phyloP scores from a whole-genome alignment of 2,329 filamentous ascomycete species.

The Diplodia scrobiculata region DNA sequence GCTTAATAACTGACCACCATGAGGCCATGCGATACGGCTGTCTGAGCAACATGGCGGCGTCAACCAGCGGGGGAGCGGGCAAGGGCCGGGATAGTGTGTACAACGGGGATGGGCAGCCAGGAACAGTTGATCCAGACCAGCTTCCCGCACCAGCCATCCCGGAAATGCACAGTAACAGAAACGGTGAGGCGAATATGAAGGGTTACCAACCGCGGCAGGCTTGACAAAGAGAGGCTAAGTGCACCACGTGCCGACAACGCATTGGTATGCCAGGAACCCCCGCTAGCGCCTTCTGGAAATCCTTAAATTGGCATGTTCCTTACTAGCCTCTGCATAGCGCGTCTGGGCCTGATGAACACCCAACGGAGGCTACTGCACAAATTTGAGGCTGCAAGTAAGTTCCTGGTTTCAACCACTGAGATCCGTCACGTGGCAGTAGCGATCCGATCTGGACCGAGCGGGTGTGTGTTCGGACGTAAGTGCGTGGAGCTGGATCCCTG shows the following conservation, averaged over 20 bases:
- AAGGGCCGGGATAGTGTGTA: not conserved
- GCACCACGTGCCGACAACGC: not conserved
- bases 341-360: slow-evolving; percentile 11
- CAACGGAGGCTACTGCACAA: slow-evolving; percentile 16
- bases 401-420: not conserved
- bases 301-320: slow-evolving; percentile 4
- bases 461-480: not conserved
- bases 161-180: not conserved
- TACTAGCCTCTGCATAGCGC: not conserved
- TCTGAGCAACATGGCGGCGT: not conserved
- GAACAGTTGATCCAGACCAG: slow-evolving; percentile 14
- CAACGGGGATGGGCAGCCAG: not conserved
- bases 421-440: not conserved
- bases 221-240: not conserved
- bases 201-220: not conserved
- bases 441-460: not conserved
- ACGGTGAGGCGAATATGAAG: slow-evolving; percentile 18
- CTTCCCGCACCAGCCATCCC: slow-evolving; percentile 10
- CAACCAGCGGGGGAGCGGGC: slow-evolving; percentile 2
- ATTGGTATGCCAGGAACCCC: slow-evolving; percentile 1
- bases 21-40: slow-evolving; percentile 3
- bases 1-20: slow-evolving; percentile 4
- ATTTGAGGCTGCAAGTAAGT: slow-evolving; percentile 7
- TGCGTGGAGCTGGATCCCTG: not conserved
- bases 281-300: not conserved